Percentiles rank a stretch among this genome's conserved stretches.
These are phyloP conservation scores for Leccinum fuscescens DNA, from an alignment of 1,284 basidiomycete species.

Conservation along the genomic window DNA sequence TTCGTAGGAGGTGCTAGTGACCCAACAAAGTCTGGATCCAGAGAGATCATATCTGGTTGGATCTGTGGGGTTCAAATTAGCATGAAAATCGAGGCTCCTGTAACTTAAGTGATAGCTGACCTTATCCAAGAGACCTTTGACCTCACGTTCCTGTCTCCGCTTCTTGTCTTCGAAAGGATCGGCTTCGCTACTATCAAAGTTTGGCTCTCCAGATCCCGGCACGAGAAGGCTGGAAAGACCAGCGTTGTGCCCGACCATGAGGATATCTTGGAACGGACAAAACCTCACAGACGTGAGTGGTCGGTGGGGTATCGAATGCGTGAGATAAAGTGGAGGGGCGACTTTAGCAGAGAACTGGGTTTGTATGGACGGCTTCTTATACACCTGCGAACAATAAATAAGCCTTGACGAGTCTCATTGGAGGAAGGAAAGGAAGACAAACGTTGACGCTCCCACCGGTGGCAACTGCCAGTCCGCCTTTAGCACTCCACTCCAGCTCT, in stretches of 20 bases:
- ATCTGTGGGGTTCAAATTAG: constrained; percentile 48
- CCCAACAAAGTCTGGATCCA: constrained; percentile 85
- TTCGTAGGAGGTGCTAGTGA: constrained; percentile 64
- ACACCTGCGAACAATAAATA: constrained; percentile 47
- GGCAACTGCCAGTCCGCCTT: constrained; percentile 81
- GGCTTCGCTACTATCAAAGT: constrained; percentile 91
- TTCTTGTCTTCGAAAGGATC: constrained; percentile 93
- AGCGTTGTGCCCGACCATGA: constrained; percentile 71
- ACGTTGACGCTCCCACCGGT: constrained; percentile 84
- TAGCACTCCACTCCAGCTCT: constrained; percentile 76
- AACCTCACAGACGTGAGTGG: constrained; percentile 73
- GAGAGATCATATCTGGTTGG: constrained; percentile 89
- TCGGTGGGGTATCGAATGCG: constrained; percentile 72
- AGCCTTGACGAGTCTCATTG: neutral
- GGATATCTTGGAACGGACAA: constrained; percentile 90
- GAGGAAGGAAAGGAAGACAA: constrained; percentile 18
- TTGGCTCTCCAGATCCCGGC: constrained; percentile 90
- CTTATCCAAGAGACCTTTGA: constrained; percentile 90
- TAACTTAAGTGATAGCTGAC: constrained; percentile 34
- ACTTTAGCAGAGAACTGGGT: constrained; percentile 47
- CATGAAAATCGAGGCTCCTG: neutral
- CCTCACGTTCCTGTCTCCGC: constrained; percentile 86
- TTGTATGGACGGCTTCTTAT: constrained; percentile 66
- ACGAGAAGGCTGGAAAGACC: constrained; percentile 88
- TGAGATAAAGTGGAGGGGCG: constrained; percentile 81